These are phyloP conservation scores for Wallacemonas sp. DNA, from an alignment of 208 protist genomes.

Conservation along the genomic window DNA sequence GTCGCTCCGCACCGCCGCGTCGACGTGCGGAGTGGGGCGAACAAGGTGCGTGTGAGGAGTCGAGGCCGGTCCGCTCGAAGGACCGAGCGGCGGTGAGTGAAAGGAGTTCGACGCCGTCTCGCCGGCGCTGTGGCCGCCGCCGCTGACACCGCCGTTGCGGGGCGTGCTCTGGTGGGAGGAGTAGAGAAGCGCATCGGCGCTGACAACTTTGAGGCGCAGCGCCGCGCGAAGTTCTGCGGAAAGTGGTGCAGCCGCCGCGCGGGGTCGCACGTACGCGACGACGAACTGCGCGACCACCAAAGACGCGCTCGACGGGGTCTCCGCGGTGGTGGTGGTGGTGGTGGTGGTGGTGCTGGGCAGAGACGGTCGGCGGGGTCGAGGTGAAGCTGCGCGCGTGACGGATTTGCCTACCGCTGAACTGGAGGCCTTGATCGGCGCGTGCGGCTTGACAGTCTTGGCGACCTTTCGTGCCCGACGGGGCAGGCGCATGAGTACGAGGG, in stretches of 20 bases:
- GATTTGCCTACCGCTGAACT: no score
- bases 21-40: background rate
- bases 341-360: no score
- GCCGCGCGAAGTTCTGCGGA: constrained; percentile 30
- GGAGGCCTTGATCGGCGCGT: background rate
- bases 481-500: background rate
- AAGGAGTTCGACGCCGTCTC: background rate
- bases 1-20: background rate
- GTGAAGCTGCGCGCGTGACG: background rate
- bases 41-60: background rate
- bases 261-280: constrained; percentile 20
- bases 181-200: constrained; percentile 31
- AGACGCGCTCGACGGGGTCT: background rate
- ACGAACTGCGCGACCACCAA: background rate
- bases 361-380: background rate
- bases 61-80: background rate
- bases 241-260: constrained; percentile 28
- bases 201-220: constrained; percentile 28
- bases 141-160: background rate
- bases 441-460: background rate
- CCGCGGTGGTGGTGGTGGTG: background rate
- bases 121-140: background rate
- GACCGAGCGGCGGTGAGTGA: background rate
- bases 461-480: background rate
- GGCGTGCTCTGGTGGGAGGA: constrained; percentile 28